Conservation (phyloP, 2,329 filamentous ascomycete genomes). For the Ascochyta clinopodiicola region DNA sequence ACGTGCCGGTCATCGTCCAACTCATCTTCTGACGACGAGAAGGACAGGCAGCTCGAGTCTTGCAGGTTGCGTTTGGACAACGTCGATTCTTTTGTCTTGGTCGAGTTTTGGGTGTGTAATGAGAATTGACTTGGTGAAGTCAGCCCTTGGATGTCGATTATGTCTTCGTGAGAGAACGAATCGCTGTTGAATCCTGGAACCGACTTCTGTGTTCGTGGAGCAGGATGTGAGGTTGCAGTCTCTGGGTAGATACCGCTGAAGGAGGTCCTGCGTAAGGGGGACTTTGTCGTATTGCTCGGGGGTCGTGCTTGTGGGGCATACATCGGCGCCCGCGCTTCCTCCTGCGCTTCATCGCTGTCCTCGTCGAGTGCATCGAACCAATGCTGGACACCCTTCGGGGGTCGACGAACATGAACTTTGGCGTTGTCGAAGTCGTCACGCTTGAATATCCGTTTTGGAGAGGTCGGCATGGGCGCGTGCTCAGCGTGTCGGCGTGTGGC, state of each 20-base stretch:
- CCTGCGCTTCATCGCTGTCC: slow-evolving; percentile 44
- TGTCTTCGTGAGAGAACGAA: slow-evolving; percentile 30
- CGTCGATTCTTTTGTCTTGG: slow-evolving; percentile 43
- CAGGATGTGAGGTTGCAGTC: slow-evolving; percentile 10
- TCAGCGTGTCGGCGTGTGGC: slow-evolving; percentile 27
- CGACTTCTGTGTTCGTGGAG: slow-evolving; percentile 22
- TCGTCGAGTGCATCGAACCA: slow-evolving; percentile 58
- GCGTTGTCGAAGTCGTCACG: slow-evolving; percentile 53
- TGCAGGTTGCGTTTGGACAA: slow-evolving; percentile 45
- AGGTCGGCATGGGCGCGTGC: slow-evolving; percentile 21
- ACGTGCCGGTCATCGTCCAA: slow-evolving; percentile 27
- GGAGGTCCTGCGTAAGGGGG: slow-evolving; percentile 29
- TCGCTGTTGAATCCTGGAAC: slow-evolving; percentile 25
- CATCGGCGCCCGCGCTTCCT: slow-evolving; percentile 21
- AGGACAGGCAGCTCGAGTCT: slow-evolving; percentile 48
- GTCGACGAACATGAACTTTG: slow-evolving; percentile 56
- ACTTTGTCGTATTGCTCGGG: slow-evolving; percentile 11
- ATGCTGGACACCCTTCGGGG: slow-evolving; percentile 57
- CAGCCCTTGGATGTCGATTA: slow-evolving; percentile 29
- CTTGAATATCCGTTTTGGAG: slow-evolving; percentile 37
- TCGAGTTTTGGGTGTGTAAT: slow-evolving; percentile 34
- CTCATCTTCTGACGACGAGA: slow-evolving; percentile 50
- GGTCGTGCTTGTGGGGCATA: slow-evolving; percentile 23
- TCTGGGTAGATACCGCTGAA: slow-evolving; percentile 23
- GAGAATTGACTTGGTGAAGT: slow-evolving; percentile 43